phyloP scores from a whole-genome alignment of 225 moss, liverwort and hornwort species.

The Thuidium tamariscinum region DNA sequence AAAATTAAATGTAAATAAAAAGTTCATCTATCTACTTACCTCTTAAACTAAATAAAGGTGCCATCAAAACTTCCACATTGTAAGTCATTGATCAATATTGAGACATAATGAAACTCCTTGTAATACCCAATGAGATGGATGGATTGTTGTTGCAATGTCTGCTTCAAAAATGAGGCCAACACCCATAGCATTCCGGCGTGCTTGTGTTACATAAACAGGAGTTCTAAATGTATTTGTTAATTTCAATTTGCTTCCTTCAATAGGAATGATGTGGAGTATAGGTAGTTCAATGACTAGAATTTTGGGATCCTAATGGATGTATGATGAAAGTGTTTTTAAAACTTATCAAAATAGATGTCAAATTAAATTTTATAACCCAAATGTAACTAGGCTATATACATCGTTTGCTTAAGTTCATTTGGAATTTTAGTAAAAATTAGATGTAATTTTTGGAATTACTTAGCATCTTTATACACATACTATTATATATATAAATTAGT shows the following conservation, averaged over 20 bases:
- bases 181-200: slow-evolving; percentile 85
- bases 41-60: neutral
- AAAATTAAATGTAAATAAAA: fast-evolving
- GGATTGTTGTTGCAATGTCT: slow-evolving; percentile 65
- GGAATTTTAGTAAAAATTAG: neutral
- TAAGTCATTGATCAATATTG: slow-evolving; percentile 53
- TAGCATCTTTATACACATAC: neutral
- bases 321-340: neutral
- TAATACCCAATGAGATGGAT: slow-evolving; percentile 83
- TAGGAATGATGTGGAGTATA: slow-evolving; percentile 75
- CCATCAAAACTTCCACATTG: no score
- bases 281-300: slow-evolving; percentile 74
- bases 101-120: slow-evolving; percentile 89
- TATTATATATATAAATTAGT: no score
- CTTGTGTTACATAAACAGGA: slow-evolving; percentile 86
- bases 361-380: neutral
- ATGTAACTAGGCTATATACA: no score
- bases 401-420: neutral
- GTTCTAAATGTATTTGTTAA: slow-evolving; percentile 88
- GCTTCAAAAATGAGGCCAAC: slow-evolving; percentile 92
- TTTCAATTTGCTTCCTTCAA: slow-evolving; percentile 85
- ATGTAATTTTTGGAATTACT: neutral
- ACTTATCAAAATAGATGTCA: no score
- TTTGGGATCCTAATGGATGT: slow-evolving; percentile 52
- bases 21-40: neutral